Conservation (phyloP, 352 stramenopile species). For the Phytophthora litchii region DNA sequence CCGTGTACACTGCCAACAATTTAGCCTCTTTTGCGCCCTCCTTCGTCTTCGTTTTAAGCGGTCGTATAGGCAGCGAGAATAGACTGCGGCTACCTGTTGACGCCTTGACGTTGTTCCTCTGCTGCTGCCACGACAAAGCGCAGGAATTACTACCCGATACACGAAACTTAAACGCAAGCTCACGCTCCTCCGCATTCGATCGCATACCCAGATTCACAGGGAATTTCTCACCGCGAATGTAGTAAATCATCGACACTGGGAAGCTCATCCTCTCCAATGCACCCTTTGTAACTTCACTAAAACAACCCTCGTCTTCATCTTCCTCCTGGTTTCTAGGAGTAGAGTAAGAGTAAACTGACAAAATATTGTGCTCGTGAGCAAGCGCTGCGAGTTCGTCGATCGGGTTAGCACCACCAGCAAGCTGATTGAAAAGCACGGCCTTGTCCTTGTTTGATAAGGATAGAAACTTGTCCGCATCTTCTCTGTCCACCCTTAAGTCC, state of each 20-base stretch:
- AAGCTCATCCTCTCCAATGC: conserved; percentile 64
- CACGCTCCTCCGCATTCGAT: conserved; percentile 26
- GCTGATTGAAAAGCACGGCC: conserved; percentile 59
- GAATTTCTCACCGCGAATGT: conserved; percentile 76
- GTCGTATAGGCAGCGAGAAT: conserved; percentile 69
- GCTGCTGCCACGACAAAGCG: conserved; percentile 58
- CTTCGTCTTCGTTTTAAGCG: conserved; percentile 29
- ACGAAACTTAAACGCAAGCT: conserved; percentile 55
- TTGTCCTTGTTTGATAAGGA: conserved; percentile 52
- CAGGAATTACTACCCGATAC: conserved; percentile 52
- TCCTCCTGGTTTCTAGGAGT: conserved; percentile 19
- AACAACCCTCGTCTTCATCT: conserved; percentile 16
- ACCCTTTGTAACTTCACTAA: conserved; percentile 28
- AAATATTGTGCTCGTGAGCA: conserved; percentile 50
- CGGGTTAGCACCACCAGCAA: conserved; percentile 32
- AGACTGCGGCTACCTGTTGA: conserved; percentile 64
- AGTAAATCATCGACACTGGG: conserved; percentile 75
- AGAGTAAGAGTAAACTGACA: conserved; percentile 67
- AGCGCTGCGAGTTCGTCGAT: conserved; percentile 66
- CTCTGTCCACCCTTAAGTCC: conserved; percentile 57
- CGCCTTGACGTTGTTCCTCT: conserved; percentile 67
- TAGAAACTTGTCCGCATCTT: conserved; percentile 44
- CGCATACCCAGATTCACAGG: conserved; percentile 68
- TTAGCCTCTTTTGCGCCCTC: conserved; percentile 29
- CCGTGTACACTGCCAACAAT: conserved; percentile 68